Percentiles rank a stretch among this genome's conserved stretches.
These are phyloP conservation scores for Tolypocladium endophyticum DNA, from an alignment of 2,329 filamentous ascomycete genomes.

Conservation along the genomic window DNA sequence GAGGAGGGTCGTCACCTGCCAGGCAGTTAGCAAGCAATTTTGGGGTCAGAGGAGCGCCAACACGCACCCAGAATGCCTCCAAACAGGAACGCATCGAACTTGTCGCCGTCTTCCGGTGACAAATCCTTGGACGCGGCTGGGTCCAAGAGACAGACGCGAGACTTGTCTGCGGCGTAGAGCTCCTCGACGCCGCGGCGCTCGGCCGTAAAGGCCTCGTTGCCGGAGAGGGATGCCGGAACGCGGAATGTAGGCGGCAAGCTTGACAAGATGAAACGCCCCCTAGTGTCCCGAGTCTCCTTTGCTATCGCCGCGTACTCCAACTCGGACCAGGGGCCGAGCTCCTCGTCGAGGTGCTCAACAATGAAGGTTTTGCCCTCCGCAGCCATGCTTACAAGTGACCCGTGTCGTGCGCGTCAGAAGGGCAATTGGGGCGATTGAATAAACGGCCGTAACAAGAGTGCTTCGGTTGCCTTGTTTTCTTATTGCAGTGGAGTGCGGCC, in stretches of 20 bases:
- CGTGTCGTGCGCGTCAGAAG: not conserved
- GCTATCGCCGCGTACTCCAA: conserved; percentile 88
- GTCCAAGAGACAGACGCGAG: conserved; percentile 79
- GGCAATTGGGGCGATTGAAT: too few relatives aligned
- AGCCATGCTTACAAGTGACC: conserved; percentile 20
- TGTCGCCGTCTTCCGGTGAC: conserved; percentile 68
- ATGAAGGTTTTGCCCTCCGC: conserved; percentile 62
- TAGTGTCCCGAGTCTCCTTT: conserved; percentile 58
- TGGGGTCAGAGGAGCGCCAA: not conserved
- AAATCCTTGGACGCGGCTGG: conserved; percentile 75
- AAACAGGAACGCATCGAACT: conserved; percentile 88
- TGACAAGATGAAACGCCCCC: conserved; percentile 68
- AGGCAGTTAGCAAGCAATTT: conserved; percentile 5
- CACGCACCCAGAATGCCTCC: conserved; percentile 81
- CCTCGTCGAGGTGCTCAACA: conserved; percentile 92
- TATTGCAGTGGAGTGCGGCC: not conserved
- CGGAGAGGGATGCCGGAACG: conserved; percentile 46
- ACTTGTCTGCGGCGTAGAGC: conserved; percentile 63
- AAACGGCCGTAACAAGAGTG: not conserved
- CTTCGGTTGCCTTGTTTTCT: not conserved
- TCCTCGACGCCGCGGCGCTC: conserved; percentile 74
- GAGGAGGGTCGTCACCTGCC: conserved; percentile 80
- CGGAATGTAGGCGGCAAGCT: conserved; percentile 63
- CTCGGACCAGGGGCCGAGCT: conserved; percentile 87
- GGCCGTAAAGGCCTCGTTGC: conserved; percentile 53